phyloP scores from a whole-genome alignment of 2,329 filamentous ascomycete genomes.

The Penicillium sp. region DNA sequence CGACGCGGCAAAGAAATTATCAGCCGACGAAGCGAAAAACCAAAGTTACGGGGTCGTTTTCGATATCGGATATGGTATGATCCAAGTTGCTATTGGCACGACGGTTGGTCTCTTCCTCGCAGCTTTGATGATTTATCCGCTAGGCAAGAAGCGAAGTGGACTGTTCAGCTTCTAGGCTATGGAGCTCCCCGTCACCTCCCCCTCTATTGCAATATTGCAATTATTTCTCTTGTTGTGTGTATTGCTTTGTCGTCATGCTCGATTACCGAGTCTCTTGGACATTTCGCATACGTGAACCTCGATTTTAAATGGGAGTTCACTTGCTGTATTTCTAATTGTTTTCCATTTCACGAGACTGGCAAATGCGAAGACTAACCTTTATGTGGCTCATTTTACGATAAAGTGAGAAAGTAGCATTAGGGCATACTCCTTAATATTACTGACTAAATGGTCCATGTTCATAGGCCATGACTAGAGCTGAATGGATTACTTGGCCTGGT shows the following conservation, averaged over 20 bases:
- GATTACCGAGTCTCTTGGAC: background rate
- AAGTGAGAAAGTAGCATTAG: too few relatives aligned
- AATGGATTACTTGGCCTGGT: too few relatives aligned
- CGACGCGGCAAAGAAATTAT: constrained; percentile 35
- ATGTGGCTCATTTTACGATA: too few relatives aligned
- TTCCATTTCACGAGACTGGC: background rate
- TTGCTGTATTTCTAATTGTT: constrained; percentile 3
- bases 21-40: constrained; percentile 24
- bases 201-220: background rate
- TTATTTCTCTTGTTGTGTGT: background rate
- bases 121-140: constrained; percentile 47
- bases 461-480: too few relatives aligned
- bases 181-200: background rate
- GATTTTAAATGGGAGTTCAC: background rate
- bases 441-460: too few relatives aligned
- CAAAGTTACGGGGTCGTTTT: constrained; percentile 46
- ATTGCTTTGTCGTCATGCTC: constrained; percentile 1
- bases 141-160: constrained; percentile 47
- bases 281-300: constrained; percentile 3
- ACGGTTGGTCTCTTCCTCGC: constrained; percentile 49
- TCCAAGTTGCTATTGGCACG: constrained; percentile 49
- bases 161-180: constrained; percentile 44
- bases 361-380: background rate
- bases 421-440: too few relatives aligned
- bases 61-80: constrained; percentile 48